Evolutionary conservation across 495 filamentous ascomycete genomes (phyloP), one percentile per base, ranked within the genome.

Genomic region (Ascobolus immersus): DNA sequence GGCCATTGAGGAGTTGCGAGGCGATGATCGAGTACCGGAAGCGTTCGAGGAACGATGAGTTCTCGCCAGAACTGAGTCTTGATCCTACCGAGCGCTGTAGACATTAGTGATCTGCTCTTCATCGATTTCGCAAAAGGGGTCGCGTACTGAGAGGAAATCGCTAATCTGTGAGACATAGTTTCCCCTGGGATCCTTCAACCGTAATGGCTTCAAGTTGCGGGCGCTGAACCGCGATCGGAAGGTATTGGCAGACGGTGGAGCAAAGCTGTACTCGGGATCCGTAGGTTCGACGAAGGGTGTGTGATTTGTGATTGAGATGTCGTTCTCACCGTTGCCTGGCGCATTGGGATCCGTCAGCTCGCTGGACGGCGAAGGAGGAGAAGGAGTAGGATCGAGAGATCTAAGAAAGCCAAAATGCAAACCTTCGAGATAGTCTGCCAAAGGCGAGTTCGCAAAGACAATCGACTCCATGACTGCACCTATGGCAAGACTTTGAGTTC

Each of bases 381-480:
- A 40, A 24, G 23, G 33, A 38, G 22, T n/a, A 31, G 11, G 24
- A 26, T 17, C 25, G 33, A 32, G 36, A 41, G 17, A 21, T 33
- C 36, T 10, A 33, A 52, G 34, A 51, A 41, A 35, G 37, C 28
- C 26, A 6, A 22, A 24, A 33, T 20, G 21, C 56, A 40, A 51
- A 92, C 84, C 86, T 65, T 90, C 74, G 38, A 96, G 69, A 59
- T 90, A 93, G 40, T 77, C 73, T 49, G 79, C 80, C 56, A 94
- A 62, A 38, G 86, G 86, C 44, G 80, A 78, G 52, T 81, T 71
- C 55, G 86, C 74, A 56, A 73, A 78, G 44, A 92, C 69, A 42
- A 93, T 61, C 44, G 77, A 71, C 65, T 93, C 86, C 86, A 94
- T 96, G 55, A 42, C 44, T 45, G 42, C 39, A 50, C 15, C 18